These are phyloP conservation scores for Ustilago loliicola DNA, from an alignment of 1,284 basidiomycete species.

Conservation along the genomic window DNA sequence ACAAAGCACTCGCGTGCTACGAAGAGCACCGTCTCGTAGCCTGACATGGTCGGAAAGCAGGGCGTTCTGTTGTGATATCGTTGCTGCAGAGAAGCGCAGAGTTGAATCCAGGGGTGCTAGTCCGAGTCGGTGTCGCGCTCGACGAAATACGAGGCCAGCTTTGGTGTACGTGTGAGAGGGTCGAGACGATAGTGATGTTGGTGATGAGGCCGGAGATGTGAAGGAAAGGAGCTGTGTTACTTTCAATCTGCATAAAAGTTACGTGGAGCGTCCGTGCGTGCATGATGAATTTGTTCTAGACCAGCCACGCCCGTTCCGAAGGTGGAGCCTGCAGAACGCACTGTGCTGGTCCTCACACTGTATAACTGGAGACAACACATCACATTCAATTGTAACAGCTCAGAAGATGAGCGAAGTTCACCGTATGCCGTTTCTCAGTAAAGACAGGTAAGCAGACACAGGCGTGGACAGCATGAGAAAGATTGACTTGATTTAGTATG, in stretches of 20 bases:
- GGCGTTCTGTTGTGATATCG: not conserved
- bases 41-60: conserved; percentile 19
- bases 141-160: no score
- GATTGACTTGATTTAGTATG: conserved; percentile 1
- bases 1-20: conserved; percentile 86
- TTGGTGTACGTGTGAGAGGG: not conserved
- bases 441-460: not conserved
- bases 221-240: not conserved
- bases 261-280: conserved; percentile 1
- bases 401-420: no score
- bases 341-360: not conserved
- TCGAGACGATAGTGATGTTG: not conserved
- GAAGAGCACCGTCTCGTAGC: conserved; percentile 84
- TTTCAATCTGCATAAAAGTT: not conserved
- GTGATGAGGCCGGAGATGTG: not conserved
- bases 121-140: no score
- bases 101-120: no score
- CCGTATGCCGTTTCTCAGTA: not conserved
- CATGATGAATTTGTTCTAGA: conserved; percentile 1
- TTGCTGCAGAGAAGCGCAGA: not conserved
- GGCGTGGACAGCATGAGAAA: not conserved
- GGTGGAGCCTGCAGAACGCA: no score
- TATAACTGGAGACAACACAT: not conserved
- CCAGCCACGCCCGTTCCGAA: not conserved
- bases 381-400: no score